Conservation (phyloP, 306 rosid species). For the Boehmeria nivea region DNA sequence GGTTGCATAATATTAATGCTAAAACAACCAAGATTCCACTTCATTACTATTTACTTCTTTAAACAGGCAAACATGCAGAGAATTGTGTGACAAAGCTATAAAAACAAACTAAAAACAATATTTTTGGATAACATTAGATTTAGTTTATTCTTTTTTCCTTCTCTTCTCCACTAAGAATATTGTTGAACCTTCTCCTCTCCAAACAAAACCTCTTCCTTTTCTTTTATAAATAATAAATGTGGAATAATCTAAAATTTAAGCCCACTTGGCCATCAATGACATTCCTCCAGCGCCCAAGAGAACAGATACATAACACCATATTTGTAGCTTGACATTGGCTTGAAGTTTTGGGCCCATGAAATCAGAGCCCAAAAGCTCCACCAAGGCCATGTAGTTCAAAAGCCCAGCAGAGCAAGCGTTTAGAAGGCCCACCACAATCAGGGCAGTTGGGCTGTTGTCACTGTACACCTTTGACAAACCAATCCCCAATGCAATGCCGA, state of each 20-base stretch:
- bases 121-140: no score
- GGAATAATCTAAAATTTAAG: slow-evolving; percentile 17
- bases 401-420: slow-evolving; percentile 65
- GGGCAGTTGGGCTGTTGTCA: slow-evolving; percentile 40
- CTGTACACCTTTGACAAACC: slow-evolving; percentile 47
- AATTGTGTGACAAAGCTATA: no score
- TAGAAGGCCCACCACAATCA: slow-evolving; percentile 56
- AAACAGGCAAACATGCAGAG: no score
- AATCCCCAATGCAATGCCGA: slow-evolving; percentile 56
- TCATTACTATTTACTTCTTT: no score
- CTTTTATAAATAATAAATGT: no score
- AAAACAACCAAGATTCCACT: no score
- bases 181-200: no score
- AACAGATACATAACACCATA: slow-evolving; percentile 39
- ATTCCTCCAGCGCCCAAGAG: slow-evolving; percentile 58
- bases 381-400: slow-evolving; percentile 60
- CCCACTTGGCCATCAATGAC: slow-evolving; percentile 75
- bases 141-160: no score
- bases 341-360: slow-evolving; percentile 57
- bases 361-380: slow-evolving; percentile 50
- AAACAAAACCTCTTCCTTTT: no score
- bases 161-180: no score
- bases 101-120: no score
- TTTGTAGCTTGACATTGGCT: slow-evolving; percentile 37
- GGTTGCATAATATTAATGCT: no score